These are phyloP conservation scores for Musa schizocarpa DNA, from an alignment of 176 grass and related monocot genomes.

Conservation along the genomic window DNA sequence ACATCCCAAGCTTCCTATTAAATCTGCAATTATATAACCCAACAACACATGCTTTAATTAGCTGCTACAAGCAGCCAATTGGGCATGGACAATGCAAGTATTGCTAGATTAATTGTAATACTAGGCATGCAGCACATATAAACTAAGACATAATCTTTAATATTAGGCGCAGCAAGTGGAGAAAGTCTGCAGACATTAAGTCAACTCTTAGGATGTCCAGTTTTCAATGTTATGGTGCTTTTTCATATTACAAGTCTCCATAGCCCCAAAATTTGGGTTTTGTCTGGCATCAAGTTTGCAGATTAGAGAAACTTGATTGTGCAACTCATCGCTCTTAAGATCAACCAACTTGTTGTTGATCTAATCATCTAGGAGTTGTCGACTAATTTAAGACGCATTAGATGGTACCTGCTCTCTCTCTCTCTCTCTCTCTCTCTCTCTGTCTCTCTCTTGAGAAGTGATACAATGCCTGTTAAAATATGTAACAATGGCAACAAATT, in stretches of 20 bases:
- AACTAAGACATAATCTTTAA: neutral
- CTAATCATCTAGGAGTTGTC: no score
- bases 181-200: neutral
- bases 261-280: constrained; percentile 1
- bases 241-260: neutral
- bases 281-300: neutral
- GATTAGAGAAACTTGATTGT: neutral
- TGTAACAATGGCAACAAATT: no score
- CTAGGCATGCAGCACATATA: neutral
- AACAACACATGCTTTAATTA: neutral
- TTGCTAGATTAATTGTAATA: neutral
- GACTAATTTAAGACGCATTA: no score
- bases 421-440: no score
- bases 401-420: no score
- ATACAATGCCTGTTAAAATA: no score
- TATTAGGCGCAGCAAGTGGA: neutral
- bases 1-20: neutral
- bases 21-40: neutral
- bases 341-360: neutral
- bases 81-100: neutral
- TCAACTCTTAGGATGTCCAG: neutral
- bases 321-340: neutral
- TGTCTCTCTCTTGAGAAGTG: no score
- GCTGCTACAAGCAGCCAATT: neutral
- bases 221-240: neutral